These are phyloP conservation scores for Mucor ambiguus DNA, from an alignment of 371 early-diverging fungal species.

Conservation along the genomic window DNA sequence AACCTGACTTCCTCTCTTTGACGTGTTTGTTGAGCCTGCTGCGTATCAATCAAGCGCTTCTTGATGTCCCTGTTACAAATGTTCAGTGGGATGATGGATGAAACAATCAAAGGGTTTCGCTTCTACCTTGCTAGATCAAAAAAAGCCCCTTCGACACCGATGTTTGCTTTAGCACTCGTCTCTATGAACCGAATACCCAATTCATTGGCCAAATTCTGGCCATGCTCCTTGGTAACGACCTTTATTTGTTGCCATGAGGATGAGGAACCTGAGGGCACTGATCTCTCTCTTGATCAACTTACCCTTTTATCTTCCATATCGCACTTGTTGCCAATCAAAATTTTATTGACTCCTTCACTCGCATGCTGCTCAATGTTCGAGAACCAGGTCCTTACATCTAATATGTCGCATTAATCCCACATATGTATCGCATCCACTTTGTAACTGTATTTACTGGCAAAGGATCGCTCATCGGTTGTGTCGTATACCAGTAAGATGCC, in stretches of 20 bases:
- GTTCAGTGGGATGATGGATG: background rate
- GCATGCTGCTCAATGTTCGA: slow-evolving; percentile 98
- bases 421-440: background rate
- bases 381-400: slow-evolving; percentile 98
- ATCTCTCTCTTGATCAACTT: background rate
- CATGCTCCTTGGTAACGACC: slow-evolving; percentile 75
- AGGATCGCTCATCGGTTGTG: slow-evolving; percentile 97
- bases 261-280: background rate
- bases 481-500: slow-evolving; percentile 99
- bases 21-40: slow-evolving; percentile 52
- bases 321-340: slow-evolving; percentile 99
- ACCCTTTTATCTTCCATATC: slow-evolving; percentile 92
- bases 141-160: slow-evolving; percentile 98
- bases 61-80: slow-evolving; percentile 44
- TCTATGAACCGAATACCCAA: slow-evolving; percentile 92
- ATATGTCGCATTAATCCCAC: background rate
- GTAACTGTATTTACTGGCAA: slow-evolving; percentile 72
- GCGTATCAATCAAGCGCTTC: slow-evolving; percentile 55
- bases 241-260: background rate
- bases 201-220: slow-evolving; percentile 86
- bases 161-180: slow-evolving; percentile 97
- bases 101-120: background rate
- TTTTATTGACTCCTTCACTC: slow-evolving; percentile 96
- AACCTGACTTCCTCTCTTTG: slow-evolving; percentile 51
- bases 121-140: slow-evolving; percentile 91